Evolutionary conservation across 1,284 basidiomycete species (phyloP).

Genomic region (Pulchroboletus neoregius): DNA sequence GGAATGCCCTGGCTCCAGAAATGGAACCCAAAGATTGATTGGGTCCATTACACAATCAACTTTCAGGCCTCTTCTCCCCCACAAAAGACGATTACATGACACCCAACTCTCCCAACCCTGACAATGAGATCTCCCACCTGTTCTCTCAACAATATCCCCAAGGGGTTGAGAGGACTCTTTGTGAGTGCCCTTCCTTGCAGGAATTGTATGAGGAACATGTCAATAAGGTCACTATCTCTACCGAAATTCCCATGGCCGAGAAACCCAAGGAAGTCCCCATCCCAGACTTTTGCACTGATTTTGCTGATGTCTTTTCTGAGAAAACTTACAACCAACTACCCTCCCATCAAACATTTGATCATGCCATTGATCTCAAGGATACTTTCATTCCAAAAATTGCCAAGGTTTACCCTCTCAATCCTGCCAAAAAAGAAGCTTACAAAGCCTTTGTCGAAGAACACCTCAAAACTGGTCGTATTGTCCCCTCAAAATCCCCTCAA

Average conservation of each 20-base stretch:
- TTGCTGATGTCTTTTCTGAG: not conserved
- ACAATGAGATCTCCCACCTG: too few relatives aligned
- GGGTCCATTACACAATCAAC: not conserved
- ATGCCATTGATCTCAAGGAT: too few relatives aligned
- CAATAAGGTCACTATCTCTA: not conserved
- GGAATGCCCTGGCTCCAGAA: not conserved
- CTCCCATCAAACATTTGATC: too few relatives aligned
- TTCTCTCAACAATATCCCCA: not conserved
- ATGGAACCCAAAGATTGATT: not conserved
- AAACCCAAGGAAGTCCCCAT: not conserved
- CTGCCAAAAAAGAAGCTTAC: not conserved
- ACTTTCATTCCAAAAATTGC: too few relatives aligned
- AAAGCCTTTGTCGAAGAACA: not conserved
- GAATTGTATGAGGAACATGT: not conserved
- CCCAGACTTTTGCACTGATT: not conserved
- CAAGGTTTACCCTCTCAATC: too few relatives aligned
- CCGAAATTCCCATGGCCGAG: not conserved
- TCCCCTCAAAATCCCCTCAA: not conserved
- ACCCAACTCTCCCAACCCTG: too few relatives aligned
- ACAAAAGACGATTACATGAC: too few relatives aligned
- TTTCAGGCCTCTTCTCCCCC: too few relatives aligned
- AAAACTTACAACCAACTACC: too few relatives aligned
- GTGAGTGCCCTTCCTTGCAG: not conserved
- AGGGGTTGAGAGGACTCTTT: too few relatives aligned
- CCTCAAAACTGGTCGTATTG: not conserved